These are phyloP conservation scores for Skeletonema marinoi DNA, from an alignment of 108 stramenopile species.

Conservation along the genomic window DNA sequence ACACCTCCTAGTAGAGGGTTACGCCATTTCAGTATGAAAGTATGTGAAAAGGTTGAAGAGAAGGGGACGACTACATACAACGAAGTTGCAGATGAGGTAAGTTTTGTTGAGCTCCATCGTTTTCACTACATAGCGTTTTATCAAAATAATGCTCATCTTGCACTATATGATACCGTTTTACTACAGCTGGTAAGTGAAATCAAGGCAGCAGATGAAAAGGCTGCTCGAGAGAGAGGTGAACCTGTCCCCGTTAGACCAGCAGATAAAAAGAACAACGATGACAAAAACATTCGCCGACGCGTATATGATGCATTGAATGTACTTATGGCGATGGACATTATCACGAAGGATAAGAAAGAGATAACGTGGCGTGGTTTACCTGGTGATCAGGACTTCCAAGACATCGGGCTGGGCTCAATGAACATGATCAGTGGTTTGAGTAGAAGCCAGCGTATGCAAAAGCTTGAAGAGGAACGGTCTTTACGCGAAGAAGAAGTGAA, in stretches of 20 bases:
- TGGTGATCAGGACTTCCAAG: conserved; percentile 5
- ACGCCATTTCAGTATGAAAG: conserved; percentile 92
- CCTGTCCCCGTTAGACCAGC: background rate
- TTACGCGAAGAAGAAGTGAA: conserved; percentile 51
- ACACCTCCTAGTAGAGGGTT: conserved; percentile 64
- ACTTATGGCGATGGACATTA: conserved; percentile 96
- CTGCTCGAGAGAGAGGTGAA: conserved; percentile 49
- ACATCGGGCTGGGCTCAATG: background rate
- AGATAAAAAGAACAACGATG: conserved; percentile 67
- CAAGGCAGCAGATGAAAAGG: conserved; percentile 57
- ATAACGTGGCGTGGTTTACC: conserved; percentile 92
- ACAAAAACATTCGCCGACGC: conserved; percentile 91
- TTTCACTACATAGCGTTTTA: background rate
- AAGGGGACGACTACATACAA: conserved; percentile 94
- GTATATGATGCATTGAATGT: conserved; percentile 98
- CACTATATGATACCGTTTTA: too few relatives aligned
- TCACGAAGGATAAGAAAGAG: conserved; percentile 87
- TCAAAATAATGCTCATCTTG: too few relatives aligned
- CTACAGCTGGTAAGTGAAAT: conserved; percentile 42
- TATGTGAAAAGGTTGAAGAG: conserved; percentile 93
- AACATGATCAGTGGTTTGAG: conserved; percentile 10
- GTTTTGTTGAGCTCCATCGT: conserved; percentile 1
- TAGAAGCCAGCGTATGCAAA: conserved; percentile 52
- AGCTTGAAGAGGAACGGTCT: conserved; percentile 54
- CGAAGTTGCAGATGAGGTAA: conserved; percentile 95